Percentiles rank a stretch among this genome's conserved stretches.
These are phyloP conservation scores for Plantago major DNA, from an alignment of 257 asterid genomes.

Conservation along the genomic window DNA sequence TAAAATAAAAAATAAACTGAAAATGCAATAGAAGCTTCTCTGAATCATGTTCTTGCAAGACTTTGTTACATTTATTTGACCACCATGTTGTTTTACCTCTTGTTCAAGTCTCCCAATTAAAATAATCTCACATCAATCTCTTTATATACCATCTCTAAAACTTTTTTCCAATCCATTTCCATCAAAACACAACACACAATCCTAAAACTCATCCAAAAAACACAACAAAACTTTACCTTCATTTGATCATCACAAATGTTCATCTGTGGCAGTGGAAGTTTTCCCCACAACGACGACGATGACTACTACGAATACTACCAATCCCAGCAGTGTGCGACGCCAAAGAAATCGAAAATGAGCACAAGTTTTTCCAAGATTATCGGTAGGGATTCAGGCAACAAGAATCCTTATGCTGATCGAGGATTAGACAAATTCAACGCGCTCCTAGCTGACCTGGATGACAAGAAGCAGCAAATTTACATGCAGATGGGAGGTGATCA, in stretches of 20 bases:
- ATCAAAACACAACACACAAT: not conserved
- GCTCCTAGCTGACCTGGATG: constrained; percentile 41
- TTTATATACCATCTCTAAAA: not conserved
- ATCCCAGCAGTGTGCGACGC: not conserved
- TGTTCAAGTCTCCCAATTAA: not conserved
- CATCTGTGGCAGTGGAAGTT: constrained; percentile 20
- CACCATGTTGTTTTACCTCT: not conserved
- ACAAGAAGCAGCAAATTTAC: constrained; percentile 39
- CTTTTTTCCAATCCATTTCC: not conserved
- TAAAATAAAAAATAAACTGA: not conserved
- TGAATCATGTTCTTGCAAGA: not conserved
- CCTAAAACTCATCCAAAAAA: not conserved
- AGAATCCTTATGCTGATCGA: constrained; percentile 35
- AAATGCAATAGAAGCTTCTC: not conserved
- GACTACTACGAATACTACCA: not conserved
- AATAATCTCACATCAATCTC: not conserved
- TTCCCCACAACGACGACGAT: constrained; percentile 1
- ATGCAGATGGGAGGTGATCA: constrained; percentile 34
- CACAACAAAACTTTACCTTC: not conserved
- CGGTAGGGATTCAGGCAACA: not conserved
- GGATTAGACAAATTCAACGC: constrained; percentile 50
- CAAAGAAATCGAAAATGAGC: constrained; percentile 12
- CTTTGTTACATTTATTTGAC: not conserved
- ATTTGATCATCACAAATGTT: not conserved
- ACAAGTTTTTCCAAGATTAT: constrained; percentile 10